These are phyloP conservation scores for Neofusicoccum parvum DNA, from an alignment of 2,329 filamentous ascomycete species.

Conservation along the genomic window DNA sequence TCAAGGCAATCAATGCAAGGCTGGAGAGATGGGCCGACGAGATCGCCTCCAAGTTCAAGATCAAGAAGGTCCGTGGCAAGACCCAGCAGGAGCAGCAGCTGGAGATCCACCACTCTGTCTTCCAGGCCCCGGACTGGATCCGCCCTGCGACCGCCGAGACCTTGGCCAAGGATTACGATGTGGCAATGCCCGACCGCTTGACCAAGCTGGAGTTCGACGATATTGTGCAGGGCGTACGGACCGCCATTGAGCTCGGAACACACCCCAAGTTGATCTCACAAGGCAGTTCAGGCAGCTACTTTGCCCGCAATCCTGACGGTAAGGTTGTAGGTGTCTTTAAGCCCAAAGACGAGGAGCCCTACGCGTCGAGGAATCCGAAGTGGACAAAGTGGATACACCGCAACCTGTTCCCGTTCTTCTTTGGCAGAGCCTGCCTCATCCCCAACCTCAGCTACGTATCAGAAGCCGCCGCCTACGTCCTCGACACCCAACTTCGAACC, in stretches of 20 bases:
- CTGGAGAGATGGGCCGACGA: slow-evolving; percentile 97
- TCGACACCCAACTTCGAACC: slow-evolving; percentile 86
- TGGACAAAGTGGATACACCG: slow-evolving; percentile 99
- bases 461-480: slow-evolving; percentile 93
- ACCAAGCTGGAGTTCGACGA: slow-evolving; percentile 81
- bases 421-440: slow-evolving; percentile 91
- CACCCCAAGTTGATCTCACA: slow-evolving; percentile 97
- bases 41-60: slow-evolving; percentile 96
- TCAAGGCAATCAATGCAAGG: slow-evolving; percentile 96
- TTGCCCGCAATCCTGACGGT: slow-evolving; percentile 86
- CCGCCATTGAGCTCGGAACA: slow-evolving; percentile 85
- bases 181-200: slow-evolving; percentile 66
- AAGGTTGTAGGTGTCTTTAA: slow-evolving; percentile 99
- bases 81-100: slow-evolving; percentile 79
- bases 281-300: slow-evolving; percentile 97
- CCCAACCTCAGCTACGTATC: slow-evolving; percentile 97
- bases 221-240: slow-evolving; percentile 84
- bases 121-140: slow-evolving; percentile 87
- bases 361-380: slow-evolving; percentile 94
- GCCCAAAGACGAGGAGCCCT: slow-evolving; percentile 98
- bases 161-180: slow-evolving; percentile 60
- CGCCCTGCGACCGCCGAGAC: slow-evolving; percentile 76
- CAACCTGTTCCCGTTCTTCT: slow-evolving; percentile 96
- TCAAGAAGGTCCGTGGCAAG: slow-evolving; percentile 72
- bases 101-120: slow-evolving; percentile 97